Conservation (phyloP, 2,329 filamentous ascomycete genomes). For the Amesomyces nigricolor region DNA sequence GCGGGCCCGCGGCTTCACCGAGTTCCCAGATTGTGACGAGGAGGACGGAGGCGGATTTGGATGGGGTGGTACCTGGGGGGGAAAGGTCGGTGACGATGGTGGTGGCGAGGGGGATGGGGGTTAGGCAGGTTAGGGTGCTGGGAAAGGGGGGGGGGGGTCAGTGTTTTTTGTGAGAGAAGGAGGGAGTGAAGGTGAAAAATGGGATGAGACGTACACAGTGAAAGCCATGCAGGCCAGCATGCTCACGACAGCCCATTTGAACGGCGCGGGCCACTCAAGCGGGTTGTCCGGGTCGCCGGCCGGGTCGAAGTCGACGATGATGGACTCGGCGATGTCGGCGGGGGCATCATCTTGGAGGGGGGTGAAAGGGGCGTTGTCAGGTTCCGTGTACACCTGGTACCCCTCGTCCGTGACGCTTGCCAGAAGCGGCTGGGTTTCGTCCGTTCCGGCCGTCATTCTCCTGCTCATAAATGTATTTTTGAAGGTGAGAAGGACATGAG, state of each 20-base stretch:
- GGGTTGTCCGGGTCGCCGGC: conserved; percentile 47
- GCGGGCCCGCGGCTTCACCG: conserved; percentile 56
- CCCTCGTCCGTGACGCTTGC: conserved; percentile 13
- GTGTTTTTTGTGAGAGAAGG: background rate
- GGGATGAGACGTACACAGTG: conserved; percentile 41
- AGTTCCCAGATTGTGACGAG: conserved; percentile 68
- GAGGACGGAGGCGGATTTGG: conserved; percentile 47
- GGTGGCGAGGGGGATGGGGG: conserved; percentile 48
- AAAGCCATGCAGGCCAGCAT: conserved; percentile 51
- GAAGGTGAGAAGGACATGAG: too few relatives aligned
- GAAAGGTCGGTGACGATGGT: conserved; percentile 46
- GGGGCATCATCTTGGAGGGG: background rate
- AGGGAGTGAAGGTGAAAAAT: background rate
- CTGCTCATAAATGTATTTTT: background rate
- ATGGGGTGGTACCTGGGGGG: conserved; percentile 29
- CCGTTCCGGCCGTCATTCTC: conserved; percentile 14
- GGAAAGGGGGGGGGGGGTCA: too few relatives aligned
- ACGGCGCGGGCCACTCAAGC: conserved; percentile 45
- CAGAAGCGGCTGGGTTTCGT: conserved; percentile 23
- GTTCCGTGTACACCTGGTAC: conserved; percentile 14
- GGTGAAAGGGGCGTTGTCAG: background rate
- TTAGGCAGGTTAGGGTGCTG: conserved; percentile 54
- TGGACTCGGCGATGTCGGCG: conserved; percentile 2
- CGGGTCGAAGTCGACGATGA: conserved; percentile 40
- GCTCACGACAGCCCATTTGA: conserved; percentile 50